phyloP scores from a whole-genome alignment of 2,329 filamentous ascomycete species.

The Onygena corvina region DNA sequence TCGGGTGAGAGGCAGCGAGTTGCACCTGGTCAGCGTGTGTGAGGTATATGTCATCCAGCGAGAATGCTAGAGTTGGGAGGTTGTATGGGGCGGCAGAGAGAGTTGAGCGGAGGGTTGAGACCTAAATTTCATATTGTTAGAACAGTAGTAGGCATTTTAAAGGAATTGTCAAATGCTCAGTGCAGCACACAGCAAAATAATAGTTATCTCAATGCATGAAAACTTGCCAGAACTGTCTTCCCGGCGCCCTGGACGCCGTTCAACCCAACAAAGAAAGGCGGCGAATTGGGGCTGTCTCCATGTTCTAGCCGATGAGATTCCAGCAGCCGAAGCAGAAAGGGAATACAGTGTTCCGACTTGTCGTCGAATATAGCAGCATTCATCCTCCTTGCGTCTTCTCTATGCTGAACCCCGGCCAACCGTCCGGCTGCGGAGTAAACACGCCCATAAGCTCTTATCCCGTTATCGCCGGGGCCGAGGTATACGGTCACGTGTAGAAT shows the following conservation, averaged over 20 bases:
- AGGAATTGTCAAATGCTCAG: too few species aligned
- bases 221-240: constrained; percentile 71
- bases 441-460: not conserved
- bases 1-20: constrained; percentile 52
- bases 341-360: constrained; percentile 64
- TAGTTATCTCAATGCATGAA: too few species aligned
- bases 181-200: too few species aligned
- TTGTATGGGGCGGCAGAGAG: constrained; percentile 47
- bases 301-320: constrained; percentile 38
- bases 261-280: constrained; percentile 73
- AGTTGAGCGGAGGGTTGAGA: constrained; percentile 51
- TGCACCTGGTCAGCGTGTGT: constrained; percentile 54
- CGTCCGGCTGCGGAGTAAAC: not conserved
- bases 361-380: constrained; percentile 52
- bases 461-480: not conserved
- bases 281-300: constrained; percentile 27
- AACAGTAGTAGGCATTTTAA: too few species aligned
- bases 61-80: constrained; percentile 57
- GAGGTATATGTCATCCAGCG: constrained; percentile 84
- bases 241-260: constrained; percentile 87
- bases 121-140: too few species aligned
- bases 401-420: constrained; percentile 8
- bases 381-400: constrained; percentile 14
- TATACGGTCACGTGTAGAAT: not conserved
- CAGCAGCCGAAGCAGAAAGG: constrained; percentile 58